Conservation (phyloP, 805 yeast genomes). For the Dipodascopsis uninucleata region DNA sequence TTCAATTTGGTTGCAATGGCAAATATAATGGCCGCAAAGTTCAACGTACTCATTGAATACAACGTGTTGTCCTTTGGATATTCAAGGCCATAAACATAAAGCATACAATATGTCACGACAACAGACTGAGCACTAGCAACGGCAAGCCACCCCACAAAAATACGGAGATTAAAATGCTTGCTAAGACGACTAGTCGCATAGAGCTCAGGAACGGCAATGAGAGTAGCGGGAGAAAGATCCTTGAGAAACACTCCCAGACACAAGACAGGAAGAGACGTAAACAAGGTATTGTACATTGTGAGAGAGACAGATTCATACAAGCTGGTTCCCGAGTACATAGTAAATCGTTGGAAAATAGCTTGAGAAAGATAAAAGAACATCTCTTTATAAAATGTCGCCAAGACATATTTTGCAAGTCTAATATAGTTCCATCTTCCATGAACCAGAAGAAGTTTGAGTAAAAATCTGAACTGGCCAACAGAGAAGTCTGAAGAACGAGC, state of each 20-base stretch:
- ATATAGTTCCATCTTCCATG: conserved; percentile 96
- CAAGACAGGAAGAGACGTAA: conserved; percentile 87
- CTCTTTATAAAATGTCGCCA: conserved; percentile 94
- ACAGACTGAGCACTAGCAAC: conserved; percentile 72
- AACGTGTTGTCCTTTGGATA: conserved; percentile 69
- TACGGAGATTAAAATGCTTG: conserved; percentile 64
- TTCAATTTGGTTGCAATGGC: conserved; percentile 76
- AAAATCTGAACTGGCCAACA: conserved; percentile 86
- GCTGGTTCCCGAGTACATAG: conserved; percentile 89
- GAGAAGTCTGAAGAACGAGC: conserved; percentile 93
- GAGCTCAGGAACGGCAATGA: conserved; percentile 87
- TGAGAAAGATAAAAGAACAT: conserved; percentile 85
- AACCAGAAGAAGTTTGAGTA: conserved; percentile 77
- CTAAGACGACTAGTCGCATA: conserved; percentile 54
- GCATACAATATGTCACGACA: conserved; percentile 62
- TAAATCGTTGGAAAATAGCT: conserved; percentile 76
- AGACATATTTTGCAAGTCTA: conserved; percentile 83
- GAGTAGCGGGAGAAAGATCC: conserved; percentile 82
- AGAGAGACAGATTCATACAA: conserved; percentile 93
- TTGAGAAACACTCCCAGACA: conserved; percentile 94
- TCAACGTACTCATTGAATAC: conserved; percentile 75
- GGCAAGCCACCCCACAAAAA: conserved; percentile 75
- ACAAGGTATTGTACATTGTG: conserved; percentile 94
- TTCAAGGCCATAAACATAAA: conserved; percentile 63
- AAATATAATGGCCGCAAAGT: conserved; percentile 67